These are phyloP conservation scores for Aspergillus bombycis DNA, from an alignment of 2,329 filamentous ascomycete species.

Conservation along the genomic window DNA sequence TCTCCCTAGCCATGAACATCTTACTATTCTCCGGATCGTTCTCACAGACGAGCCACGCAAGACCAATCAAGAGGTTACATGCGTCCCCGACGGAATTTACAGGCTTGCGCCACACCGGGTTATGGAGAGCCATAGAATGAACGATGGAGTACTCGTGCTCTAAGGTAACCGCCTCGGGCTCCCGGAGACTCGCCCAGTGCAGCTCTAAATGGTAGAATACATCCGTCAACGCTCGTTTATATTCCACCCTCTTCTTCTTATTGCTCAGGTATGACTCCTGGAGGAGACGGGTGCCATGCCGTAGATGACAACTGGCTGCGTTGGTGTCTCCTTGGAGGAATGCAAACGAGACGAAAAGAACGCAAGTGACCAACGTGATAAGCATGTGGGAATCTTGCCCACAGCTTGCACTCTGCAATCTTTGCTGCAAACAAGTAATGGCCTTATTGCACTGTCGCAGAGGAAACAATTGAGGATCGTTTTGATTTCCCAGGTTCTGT, in stretches of 20 bases:
- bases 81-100: not conserved
- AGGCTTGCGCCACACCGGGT: not conserved
- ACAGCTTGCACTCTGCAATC: not conserved
- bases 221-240: conserved; percentile 7
- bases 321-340: conserved; percentile 20
- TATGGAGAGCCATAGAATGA: not conserved
- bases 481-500: not conserved
- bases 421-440: not conserved
- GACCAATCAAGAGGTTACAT: not conserved
- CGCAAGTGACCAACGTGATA: conserved; percentile 18
- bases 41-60: not conserved
- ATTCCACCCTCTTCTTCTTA: not conserved
- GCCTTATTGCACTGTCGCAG: not conserved
- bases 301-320: conserved; percentile 13
- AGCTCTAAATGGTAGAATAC: conserved; percentile 16
- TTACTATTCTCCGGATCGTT: not conserved
- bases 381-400: conserved; percentile 13
- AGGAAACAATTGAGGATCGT: not conserved
- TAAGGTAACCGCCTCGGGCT: conserved; percentile 5
- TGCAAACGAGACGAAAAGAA: conserved; percentile 19
- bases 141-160: not conserved
- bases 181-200: conserved; percentile 13
- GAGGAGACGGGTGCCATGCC: conserved; percentile 9
- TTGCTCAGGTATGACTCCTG: not conserved
- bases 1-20: not conserved